Base-by-base conservation (phyloP, 805 yeast genomes). In the Yamadazyma nakazawae region DNA sequence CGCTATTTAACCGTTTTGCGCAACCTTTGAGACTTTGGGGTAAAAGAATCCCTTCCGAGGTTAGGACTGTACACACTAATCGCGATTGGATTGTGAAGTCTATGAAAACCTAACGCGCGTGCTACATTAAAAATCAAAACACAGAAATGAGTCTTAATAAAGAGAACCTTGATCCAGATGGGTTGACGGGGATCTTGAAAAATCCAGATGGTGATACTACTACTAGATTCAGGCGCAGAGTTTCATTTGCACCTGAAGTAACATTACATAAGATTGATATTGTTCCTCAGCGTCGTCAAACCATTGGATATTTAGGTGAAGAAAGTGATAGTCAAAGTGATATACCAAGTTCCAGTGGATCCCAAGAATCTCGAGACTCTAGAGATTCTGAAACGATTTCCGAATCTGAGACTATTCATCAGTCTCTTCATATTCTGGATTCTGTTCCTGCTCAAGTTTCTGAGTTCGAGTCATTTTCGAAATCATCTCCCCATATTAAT, bases 241-340 rank as follows among this genome's bases (percentile, higher is more conserved):
- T 86, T 5, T 82, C 89, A 4, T 86, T 86, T 70, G 91, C 91
- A 0, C 86, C 86, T 1, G 87, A 82, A 54, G 88, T 82, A 0
- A 82, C 85, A 2, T 68, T 83, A 35, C 87, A 82, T 56, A 78
- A 81, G 56, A 72, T 75, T 53, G 81, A 66, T 49, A 60, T 62
- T 49, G 64, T 66, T 38, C 68, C 64, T 8, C 46, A 69, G 43
- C 18, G 47, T 10, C 47, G 47, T 31, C 47, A 34, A 19, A 66
- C 70, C 43, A 59, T 62, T 31, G 67, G 63, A 1, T 52, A 48
- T 45, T 41, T 52, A 4, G 55, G 60, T 3, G 53, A 48, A 36
- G 52, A 35, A 28, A 28, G 32, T 10, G 32, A 28, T 28, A 28
- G 32, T 28, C 32, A 28, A 28, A 28, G 32, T 28, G 32, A 28